Evolutionary conservation across 306 rosid genomes (phyloP), one percentile per base, ranked within the genome.

Genomic region (Crataegus laevigata): DNA sequence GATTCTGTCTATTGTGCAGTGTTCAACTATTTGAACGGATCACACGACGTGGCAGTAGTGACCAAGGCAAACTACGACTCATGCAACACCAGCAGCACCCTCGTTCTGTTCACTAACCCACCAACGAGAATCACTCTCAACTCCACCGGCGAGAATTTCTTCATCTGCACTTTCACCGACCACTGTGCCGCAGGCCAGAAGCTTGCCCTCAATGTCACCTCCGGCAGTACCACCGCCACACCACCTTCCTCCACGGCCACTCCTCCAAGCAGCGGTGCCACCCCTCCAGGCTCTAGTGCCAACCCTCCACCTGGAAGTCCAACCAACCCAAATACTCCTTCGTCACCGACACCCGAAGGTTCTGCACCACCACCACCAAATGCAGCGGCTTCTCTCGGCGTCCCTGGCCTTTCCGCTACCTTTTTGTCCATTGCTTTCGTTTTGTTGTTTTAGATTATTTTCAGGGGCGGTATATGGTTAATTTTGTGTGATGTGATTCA

Each of bases 1-100:
- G 54, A 47, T 15, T 47, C 19, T 15, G 17, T 47, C 17, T 15
- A 15, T 47, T 47, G 54, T 47, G 82, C 83, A 89, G 97, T 84
- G 18, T 91, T 91, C 85, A 91, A 89, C 83, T 91, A 68, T 21
- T 3, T 6, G 28, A 69, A 6, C 19, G 77, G 54, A 64, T 11
- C 72, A 25, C 94, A 91, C 68, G 57, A 89, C 77, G 94, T 89
- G 10, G 91, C 89, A 0, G 87, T 83, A 36, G 88, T 89, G 75
- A 89, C 89, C 72, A 89, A 84, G 80, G 28, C 61, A 55, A 55
- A 55, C 14, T 55, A 55, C 61, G 61, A 55, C 5, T n/a, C 61
- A 6, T 55, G 61, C 61, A 55, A 55, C 61, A 55, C 26, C 5
- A 19, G 5, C 28, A 55, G 11, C 14, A 9, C 28, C 61, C 24